These are phyloP conservation scores for Penstemon eatonii DNA, from an alignment of 257 asterid species.

Conservation along the genomic window DNA sequence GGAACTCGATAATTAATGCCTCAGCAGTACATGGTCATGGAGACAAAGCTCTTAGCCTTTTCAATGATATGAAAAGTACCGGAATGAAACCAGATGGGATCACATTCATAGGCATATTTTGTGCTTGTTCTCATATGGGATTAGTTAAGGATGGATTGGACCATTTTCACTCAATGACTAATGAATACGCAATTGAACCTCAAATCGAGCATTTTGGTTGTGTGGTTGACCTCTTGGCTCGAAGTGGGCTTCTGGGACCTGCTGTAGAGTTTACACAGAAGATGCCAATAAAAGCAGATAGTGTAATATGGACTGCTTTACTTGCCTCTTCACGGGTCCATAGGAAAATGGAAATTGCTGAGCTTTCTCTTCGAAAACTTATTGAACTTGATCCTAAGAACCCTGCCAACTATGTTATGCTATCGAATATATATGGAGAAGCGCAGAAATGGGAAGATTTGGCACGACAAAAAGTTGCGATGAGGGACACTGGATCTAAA, in stretches of 20 bases:
- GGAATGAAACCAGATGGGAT: constrained; percentile 72
- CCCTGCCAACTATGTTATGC: constrained; percentile 75
- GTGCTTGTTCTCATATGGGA: constrained; percentile 90
- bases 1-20: constrained; percentile 83
- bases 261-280: constrained; percentile 66
- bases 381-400: constrained; percentile 65
- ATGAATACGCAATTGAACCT: constrained; percentile 47
- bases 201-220: constrained; percentile 84
- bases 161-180: constrained; percentile 56
- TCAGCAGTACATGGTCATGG: constrained; percentile 85
- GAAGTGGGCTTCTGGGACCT: constrained; percentile 66
- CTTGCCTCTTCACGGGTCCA: constrained; percentile 73
- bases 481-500: constrained; percentile 61
- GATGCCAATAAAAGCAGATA: constrained; percentile 70
- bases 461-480: constrained; percentile 62
- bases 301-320: constrained; percentile 70
- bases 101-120: constrained; percentile 64
- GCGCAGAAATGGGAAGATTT: constrained; percentile 69
- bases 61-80: constrained; percentile 50
- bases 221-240: constrained; percentile 72
- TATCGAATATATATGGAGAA: constrained; percentile 73
- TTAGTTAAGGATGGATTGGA: constrained; percentile 58
- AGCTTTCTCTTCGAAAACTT: constrained; percentile 60
- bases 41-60: constrained; percentile 53
- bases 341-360: constrained; percentile 63